These are phyloP conservation scores for Saxophila tyrrhenica DNA, from an alignment of 495 filamentous ascomycete species.

Conservation along the genomic window DNA sequence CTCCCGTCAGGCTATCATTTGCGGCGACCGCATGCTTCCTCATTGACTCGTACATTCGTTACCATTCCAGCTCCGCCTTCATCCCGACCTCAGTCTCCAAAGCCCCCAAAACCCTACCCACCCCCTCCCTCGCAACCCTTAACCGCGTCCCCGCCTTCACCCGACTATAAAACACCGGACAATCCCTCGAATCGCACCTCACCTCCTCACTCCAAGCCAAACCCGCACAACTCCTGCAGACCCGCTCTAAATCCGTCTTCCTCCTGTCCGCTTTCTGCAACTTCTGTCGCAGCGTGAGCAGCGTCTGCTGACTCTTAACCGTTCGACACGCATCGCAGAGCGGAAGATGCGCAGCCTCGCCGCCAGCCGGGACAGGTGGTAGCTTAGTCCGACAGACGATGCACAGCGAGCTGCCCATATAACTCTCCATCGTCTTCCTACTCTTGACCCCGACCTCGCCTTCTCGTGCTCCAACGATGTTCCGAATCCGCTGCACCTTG, in stretches of 20 bases:
- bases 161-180: conserved; percentile 83
- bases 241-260: conserved; percentile 51
- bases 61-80: neutral
- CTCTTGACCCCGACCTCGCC: conserved; percentile 22
- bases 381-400: conserved; percentile 63
- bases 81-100: conserved; percentile 20
- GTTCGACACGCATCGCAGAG: conserved; percentile 56
- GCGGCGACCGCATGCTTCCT: no score
- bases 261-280: conserved; percentile 54
- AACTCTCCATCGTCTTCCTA: conserved; percentile 67
- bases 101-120: conserved; percentile 22
- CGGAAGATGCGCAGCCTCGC: conserved; percentile 27
- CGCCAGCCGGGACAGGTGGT: conserved; percentile 7
- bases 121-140: conserved; percentile 39
- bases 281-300: conserved; percentile 49
- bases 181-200: conserved; percentile 79
- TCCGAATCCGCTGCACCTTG: conserved; percentile 61
- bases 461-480: conserved; percentile 14
- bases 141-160: conserved; percentile 56
- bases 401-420: conserved; percentile 70
- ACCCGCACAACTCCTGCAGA: conserved; percentile 76
- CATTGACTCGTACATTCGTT: no score
- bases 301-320: conserved; percentile 40
- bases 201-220: conserved; percentile 63
- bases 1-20: no score